phyloP scores from a whole-genome alignment of 345 rosid genomes.

The Dimocarpus longan region DNA sequence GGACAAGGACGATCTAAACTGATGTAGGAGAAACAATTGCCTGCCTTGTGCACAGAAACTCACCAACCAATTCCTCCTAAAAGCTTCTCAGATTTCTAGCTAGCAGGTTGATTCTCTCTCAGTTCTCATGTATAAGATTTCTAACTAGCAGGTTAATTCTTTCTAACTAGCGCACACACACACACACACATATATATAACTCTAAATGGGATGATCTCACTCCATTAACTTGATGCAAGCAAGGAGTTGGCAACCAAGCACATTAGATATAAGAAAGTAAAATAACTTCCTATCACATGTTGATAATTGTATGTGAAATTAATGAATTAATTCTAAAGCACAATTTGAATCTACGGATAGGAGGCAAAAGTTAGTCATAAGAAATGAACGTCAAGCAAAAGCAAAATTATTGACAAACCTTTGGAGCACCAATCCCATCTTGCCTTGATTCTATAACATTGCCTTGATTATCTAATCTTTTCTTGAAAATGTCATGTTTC shows the following conservation, averaged over 20 bases:
- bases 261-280: background rate
- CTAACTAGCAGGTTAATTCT: too few relatives aligned
- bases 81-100: background rate
- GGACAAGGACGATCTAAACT: too few relatives aligned
- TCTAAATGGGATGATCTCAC: background rate
- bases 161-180: too few relatives aligned
- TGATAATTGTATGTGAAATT: background rate
- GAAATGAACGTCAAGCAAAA: constrained; percentile 4
- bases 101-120: background rate
- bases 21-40: too few relatives aligned
- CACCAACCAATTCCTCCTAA: background rate
- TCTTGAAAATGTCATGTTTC: constrained; percentile 92
- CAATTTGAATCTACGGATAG: background rate
- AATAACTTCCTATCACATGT: background rate
- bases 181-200: too few relatives aligned
- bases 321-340: background rate
- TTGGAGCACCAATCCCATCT: constrained; percentile 89
- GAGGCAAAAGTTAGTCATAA: background rate
- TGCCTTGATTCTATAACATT: constrained; percentile 75
- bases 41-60: background rate
- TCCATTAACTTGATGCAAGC: background rate
- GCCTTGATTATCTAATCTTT: constrained; percentile 74
- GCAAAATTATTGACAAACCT: constrained; percentile 50
- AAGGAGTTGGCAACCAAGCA: background rate
- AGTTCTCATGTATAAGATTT: background rate